Conservation (phyloP, 352 stramenopile genomes). For the Vaucheria bursata region DNA sequence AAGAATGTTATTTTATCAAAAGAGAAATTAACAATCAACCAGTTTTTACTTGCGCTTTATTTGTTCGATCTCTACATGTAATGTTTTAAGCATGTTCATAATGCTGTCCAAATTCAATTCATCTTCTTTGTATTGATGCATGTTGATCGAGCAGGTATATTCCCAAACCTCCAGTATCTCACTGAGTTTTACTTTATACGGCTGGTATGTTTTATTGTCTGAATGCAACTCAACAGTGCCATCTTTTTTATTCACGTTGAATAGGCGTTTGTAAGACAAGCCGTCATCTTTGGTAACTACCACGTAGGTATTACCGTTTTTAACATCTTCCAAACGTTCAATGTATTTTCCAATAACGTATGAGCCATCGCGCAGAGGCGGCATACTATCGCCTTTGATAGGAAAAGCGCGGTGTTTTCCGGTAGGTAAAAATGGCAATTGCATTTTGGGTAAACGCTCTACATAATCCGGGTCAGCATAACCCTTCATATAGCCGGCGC, state of each 20-base stretch:
- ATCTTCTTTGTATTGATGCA: neutral
- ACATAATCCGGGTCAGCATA: neutral
- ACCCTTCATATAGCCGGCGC: neutral
- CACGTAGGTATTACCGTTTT: neutral
- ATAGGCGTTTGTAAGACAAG: neutral
- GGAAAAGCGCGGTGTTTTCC: constrained; percentile 1
- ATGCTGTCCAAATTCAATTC: neutral
- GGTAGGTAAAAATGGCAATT: neutral
- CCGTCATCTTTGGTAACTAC: neutral
- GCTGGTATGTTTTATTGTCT: neutral
- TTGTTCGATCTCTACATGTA: neutral
- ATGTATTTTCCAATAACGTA: neutral
- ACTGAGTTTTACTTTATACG: neutral
- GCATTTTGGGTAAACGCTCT: neutral
- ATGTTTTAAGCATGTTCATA: neutral
- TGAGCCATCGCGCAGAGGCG: neutral
- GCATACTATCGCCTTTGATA: neutral
- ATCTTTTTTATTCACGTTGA: neutral
- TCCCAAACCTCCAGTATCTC: neutral
- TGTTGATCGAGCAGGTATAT: neutral
- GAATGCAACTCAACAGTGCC: neutral
- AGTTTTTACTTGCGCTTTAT: neutral
- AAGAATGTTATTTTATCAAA: too few species aligned
- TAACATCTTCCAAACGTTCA: neutral
- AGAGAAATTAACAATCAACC: too few species aligned